Base-by-base conservation (phyloP, 768 basidiomycete species). In the Russula foetens region DNA sequence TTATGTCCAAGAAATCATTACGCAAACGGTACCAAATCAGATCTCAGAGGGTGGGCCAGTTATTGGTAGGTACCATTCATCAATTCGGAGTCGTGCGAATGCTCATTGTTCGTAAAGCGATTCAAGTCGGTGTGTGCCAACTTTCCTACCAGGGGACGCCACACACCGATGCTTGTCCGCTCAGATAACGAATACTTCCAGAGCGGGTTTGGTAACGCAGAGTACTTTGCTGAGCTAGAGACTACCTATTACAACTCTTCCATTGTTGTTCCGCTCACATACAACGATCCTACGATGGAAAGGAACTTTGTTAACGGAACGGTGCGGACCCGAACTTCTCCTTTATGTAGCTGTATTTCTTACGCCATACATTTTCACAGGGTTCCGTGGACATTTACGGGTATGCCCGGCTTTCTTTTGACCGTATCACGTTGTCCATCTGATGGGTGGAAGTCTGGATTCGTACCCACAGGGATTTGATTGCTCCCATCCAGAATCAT, bases 401-500 rank as follows among this genome's bases (percentile, higher is more conserved):
- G 84, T 84, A 73, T 21, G 31, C 8, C 29, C 12, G 19, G 35
- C 12, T 29, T 26, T 4, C 9, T 5, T 39, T 52, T 4, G 35
- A 17, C 9, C 5, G 12, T 43, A 24, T 39, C n/a, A 11, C 7
- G 3, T 21, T 7, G 24, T 9, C 19, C 23, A 33, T 46, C 14
- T 62, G 26, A 59, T 14, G 4, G 51, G 63, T 24, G 29, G n/a
- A 49, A 31, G 58, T 28, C 28, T 66, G 59, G 90, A 90, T 67
- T 79, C 81, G 0, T 91, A 91, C 62, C 88, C 88, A 1, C 88
- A 91, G 75, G 75, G 79, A 0, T 92, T 90, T 66, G 90, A 92
- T 67, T 92, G 90, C 69, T 88, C 88, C 0, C 79, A 86, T 62
- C 88, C 90, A 2, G 74, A 75, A 1, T 68, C 62, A 0, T 92